Base-by-base conservation (phyloP, 768 basidiomycete species). In the Russula emetica region DNA sequence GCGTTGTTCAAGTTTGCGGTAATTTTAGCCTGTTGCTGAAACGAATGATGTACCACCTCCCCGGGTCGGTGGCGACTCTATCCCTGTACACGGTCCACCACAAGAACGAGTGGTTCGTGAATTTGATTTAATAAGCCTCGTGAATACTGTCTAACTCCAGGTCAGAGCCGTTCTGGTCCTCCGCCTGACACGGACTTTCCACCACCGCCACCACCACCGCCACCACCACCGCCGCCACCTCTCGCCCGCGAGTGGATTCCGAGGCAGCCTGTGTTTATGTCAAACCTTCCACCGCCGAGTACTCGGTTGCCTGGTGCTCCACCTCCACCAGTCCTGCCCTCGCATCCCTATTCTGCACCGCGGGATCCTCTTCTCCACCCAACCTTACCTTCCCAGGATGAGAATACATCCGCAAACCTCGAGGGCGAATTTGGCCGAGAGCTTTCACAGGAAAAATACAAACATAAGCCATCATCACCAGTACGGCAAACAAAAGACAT, bases 291-390 rank as follows among this genome's bases (percentile, higher is more conserved):
- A 11, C 63, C 59, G 14, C 63, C 59, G 30, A 64, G 63, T 28
- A 64, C 63, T 9, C 59, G 63, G 24, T 32, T 64, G 3, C 63
- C 63, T 16, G 63, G 63, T 28, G 63, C 63, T 28, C 63, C 63
- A 18, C 63, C 63, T 7, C 63, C 63, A 34, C 63, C 63, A 10
- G 5, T 60, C 13, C 51, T 64, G 38, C 55, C 55, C n/a, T 24
- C 34, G 3, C 36, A 47, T 16, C 54, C 24, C 16, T 55, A 55
- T 24, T 22, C 3, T 11, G 30, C 38, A 22, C 11, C 59, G 7
- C 53, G 5, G 32, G 63, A 64, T 24, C 20, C 45, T 32, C 28
- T 10, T 30, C 18, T 28, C n/a, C 3, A 59, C 22, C 18, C 52
- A 30, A 36, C 6, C 26, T 16, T 32, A 32, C 28, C 38, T 20